phyloP scores from a whole-genome alignment of 352 stramenopile genomes.

The Hyphochytrium catenoides region DNA sequence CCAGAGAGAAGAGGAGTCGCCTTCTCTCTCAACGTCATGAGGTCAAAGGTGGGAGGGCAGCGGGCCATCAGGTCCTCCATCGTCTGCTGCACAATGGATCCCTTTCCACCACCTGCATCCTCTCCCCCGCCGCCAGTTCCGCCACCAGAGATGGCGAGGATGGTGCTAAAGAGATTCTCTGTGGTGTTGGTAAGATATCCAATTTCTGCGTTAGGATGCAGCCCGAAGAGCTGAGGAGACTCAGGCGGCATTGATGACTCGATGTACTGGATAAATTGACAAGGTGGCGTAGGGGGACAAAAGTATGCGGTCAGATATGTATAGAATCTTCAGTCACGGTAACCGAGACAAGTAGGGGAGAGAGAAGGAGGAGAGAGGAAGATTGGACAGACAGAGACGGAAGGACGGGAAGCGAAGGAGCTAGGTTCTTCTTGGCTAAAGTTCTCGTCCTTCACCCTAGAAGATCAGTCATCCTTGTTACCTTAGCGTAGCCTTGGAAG shows the following conservation, averaged over 20 bases:
- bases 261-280: too few species aligned
- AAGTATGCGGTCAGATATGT: too few species aligned
- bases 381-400: too few species aligned
- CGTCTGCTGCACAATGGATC: slow-evolving; percentile 31
- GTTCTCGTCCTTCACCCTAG: too few species aligned
- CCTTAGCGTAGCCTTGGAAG: slow-evolving; percentile 54
- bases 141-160: slow-evolving; percentile 68
- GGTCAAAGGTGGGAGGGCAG: slow-evolving; percentile 70
- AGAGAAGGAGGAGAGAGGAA: too few species aligned
- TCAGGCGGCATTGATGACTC: slow-evolving; percentile 77
- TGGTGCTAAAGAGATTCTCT: slow-evolving; percentile 74
- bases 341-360: too few species aligned
- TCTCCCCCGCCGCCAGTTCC: slow-evolving; percentile 18
- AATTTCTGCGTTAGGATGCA: slow-evolving; percentile 86
- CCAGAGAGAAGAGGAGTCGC: slow-evolving; percentile 60
- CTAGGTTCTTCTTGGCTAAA: too few species aligned
- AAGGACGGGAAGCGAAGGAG: too few species aligned
- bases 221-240: slow-evolving; percentile 68
- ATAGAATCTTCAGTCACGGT: too few species aligned
- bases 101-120: slow-evolving; percentile 37
- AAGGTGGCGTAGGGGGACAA: too few species aligned
- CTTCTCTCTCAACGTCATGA: slow-evolving; percentile 66
- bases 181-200: slow-evolving; percentile 78
- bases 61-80: slow-evolving; percentile 72
- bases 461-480: too few species aligned